Percentiles rank a stretch among this genome's conserved stretches.
Conservation (phyloP, 1,139 yeast species). For the Hanseniaspora uvarum region DNA sequence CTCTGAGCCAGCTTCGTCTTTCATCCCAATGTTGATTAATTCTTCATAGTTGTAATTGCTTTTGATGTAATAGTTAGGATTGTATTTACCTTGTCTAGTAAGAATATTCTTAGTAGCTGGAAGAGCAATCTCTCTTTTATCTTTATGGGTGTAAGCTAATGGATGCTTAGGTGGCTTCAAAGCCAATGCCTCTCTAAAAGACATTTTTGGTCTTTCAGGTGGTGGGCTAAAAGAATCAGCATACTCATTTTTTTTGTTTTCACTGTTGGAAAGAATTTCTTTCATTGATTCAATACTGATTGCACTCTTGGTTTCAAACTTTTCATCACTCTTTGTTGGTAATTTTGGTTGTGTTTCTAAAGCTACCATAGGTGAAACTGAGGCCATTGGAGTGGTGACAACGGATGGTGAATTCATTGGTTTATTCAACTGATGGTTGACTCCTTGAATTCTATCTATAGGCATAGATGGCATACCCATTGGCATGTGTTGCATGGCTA, state of each 20-base stretch:
- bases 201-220: constrained; percentile 3
- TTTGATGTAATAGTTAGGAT: neutral
- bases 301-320: neutral
- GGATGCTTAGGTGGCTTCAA: constrained; percentile 9
- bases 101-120: neutral
- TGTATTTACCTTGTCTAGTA: constrained; percentile 2
- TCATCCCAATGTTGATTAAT: constrained; percentile 1
- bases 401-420: neutral
- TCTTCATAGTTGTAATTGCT: constrained; percentile 6
- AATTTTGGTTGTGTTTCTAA: neutral
- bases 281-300: constrained; percentile 1
- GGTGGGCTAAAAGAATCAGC: neutral
- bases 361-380: neutral
- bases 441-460: neutral
- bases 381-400: neutral
- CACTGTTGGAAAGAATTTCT: neutral
- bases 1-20: neutral
- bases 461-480: neutral
- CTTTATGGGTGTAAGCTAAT: neutral
- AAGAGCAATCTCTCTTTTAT: constrained; percentile 3
- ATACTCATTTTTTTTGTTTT: neutral
- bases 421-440: neutral
- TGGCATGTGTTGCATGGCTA: neutral
- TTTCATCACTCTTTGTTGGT: neutral
- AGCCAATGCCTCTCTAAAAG: constrained; percentile 14